Conservation (phyloP, 1,284 basidiomycete genomes). For the Pterula multifida region DNA sequence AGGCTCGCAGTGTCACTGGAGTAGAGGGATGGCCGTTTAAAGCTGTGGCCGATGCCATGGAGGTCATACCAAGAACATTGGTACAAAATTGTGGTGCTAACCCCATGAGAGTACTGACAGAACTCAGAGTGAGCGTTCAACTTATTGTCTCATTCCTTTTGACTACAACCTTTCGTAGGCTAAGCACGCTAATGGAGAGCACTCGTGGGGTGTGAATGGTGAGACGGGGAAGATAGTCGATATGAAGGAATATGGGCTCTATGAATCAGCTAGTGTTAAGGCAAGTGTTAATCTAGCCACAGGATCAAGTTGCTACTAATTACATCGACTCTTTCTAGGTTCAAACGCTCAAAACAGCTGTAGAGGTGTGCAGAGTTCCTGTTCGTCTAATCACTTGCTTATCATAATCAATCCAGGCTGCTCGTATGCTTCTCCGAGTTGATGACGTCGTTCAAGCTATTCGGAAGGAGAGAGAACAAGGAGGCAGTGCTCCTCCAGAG, state of each 20-base stretch:
- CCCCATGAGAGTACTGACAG: constrained; percentile 85
- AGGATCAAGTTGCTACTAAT: neutral
- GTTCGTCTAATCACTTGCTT: neutral
- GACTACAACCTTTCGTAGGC: constrained; percentile 41
- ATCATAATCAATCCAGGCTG: constrained; percentile 38
- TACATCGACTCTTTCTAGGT: constrained; percentile 32
- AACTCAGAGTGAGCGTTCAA: constrained; percentile 55
- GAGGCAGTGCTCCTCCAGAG: constrained; percentile 36
- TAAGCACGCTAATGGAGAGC: constrained; percentile 86
- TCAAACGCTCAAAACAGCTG: constrained; percentile 95
- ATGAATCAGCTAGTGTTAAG: constrained; percentile 95
- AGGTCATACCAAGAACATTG: constrained; percentile 92
- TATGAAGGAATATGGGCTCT: constrained; percentile 90
- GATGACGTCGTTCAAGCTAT: constrained; percentile 90
- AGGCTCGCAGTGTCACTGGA: constrained; percentile 67
- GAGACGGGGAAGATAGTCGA: constrained; percentile 92
- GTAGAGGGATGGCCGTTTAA: constrained; percentile 86
- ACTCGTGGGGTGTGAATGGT: constrained; percentile 90
- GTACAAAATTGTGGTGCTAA: constrained; percentile 96
- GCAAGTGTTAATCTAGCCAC: constrained; percentile 21
- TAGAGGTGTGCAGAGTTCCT: constrained; percentile 48
- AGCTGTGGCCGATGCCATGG: constrained; percentile 93
- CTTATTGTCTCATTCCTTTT: constrained; percentile 5
- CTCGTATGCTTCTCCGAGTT: constrained; percentile 85
- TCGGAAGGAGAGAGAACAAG: constrained; percentile 53